A percentile compares a stretch with the other conserved stretches of the same genome.
Evolutionary conservation across 495 filamentous ascomycete species (phyloP).

Genomic region (Hypoxylon perforatum): DNA sequence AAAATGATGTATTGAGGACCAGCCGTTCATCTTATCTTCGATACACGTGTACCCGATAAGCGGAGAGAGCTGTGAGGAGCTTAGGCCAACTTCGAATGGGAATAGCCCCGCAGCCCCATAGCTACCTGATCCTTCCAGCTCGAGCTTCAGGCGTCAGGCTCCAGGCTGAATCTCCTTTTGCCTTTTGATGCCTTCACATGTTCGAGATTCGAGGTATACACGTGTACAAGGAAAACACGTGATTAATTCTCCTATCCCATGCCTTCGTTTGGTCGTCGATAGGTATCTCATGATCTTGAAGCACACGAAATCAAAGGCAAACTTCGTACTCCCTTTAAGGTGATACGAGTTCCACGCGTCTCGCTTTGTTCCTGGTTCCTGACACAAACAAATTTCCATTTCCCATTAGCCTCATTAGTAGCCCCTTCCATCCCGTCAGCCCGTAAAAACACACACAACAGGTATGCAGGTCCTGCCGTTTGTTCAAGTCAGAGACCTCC

Average conservation of each 20-base stretch:
- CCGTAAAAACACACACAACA: slow-evolving; percentile 6
- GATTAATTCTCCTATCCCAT: neutral
- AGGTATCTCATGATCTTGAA: slow-evolving; percentile 1
- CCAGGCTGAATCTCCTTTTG: neutral
- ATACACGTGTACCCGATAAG: neutral
- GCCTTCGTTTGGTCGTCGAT: neutral
- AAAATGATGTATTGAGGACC: too few relatives aligned
- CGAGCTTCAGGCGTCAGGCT: neutral
- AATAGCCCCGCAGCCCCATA: neutral
- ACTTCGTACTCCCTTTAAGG: too few relatives aligned
- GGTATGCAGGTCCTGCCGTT: slow-evolving; percentile 53
- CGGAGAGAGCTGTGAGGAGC: neutral
- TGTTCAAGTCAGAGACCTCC: slow-evolving; percentile 76
- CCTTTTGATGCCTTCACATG: neutral
- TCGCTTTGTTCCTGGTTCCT: neutral
- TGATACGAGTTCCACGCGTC: neutral
- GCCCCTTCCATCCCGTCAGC: neutral
- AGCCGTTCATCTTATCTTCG: neutral
- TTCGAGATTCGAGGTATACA: neutral
- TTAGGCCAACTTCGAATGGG: neutral
- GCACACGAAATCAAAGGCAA: neutral
- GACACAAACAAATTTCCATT: neutral
- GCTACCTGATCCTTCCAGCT: neutral
- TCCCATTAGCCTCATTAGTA: neutral
- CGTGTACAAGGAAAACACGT: slow-evolving; percentile 1